Base-by-base conservation (phyloP, 2,329 filamentous ascomycete species). In the Pseudovirgaria hyperparasitica region DNA sequence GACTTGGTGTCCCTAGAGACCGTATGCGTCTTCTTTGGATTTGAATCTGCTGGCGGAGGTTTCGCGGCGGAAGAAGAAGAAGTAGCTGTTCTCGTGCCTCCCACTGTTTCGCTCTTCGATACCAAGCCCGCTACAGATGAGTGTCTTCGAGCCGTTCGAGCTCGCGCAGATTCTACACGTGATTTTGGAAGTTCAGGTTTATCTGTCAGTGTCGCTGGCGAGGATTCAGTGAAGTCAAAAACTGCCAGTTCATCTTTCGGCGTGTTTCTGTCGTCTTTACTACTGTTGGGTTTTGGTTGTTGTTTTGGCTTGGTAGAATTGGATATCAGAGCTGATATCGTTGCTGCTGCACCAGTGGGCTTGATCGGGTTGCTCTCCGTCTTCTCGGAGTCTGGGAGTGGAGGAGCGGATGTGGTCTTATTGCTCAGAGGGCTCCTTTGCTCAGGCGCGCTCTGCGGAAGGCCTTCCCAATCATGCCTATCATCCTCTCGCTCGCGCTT, bases 151-250 rank as follows among this genome's bases (percentile, higher is more conserved):
- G 37, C 40, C 21, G 28, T 43, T 22, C 45, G 44, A 20, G 38
- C 39, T 23, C 35, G 36, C 35, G 42, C 45, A 14, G 45, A 42
- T 25, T 46, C 46, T 31, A 40, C 40, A 19, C 46, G 42, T 21
- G 39, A 32, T 18, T 40, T 37, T n/a, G 28, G 32, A 14, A 35
- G 40, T 21, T 15, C 25, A 13, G 9, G 32, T 22, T 4, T 30
- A 14, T 17, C 32, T 19, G 9, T 45, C 40, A 14, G 27, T 37
- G 9, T 14, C 5, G 28, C 20, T 5, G 50, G 45, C 3, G 50
- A 51, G 0, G 49, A 50, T 19, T 49, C 46, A 3, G 38, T 46
- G 31, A 55, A 54, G 33, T 55, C 52, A 34, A 54, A 55, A 12
- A 57, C 43, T 12, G 48, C 52, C 3, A 55, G 38, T 13, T 42